Evolutionary conservation across 1,139 yeast species (phyloP).

Genomic region (Yamadazyma conglobata): DNA sequence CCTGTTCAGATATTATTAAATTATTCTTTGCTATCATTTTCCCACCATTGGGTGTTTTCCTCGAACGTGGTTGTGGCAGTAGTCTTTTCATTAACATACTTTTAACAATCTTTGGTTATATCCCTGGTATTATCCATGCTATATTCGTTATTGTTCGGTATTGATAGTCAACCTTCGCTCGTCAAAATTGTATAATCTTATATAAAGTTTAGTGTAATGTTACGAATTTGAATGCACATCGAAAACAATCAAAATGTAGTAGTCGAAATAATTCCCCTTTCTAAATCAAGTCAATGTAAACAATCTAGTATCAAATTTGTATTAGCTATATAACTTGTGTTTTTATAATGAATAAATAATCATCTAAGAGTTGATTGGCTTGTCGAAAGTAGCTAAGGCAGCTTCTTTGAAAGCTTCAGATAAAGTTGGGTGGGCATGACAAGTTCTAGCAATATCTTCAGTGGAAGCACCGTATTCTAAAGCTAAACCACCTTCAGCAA

Average conservation of each 20-base stretch:
- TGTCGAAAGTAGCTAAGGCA: conserved; percentile 86
- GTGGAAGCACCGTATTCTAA: conserved; percentile 98
- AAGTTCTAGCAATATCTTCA: conserved; percentile 95
- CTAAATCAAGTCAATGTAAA: no score
- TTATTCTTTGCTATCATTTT: conserved; percentile 59
- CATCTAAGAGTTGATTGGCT: conserved; percentile 79
- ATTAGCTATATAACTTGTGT: conserved; percentile 4
- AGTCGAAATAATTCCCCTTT: not conserved
- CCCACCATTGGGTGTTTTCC: conserved; percentile 74
- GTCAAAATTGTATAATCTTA: no score
- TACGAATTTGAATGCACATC: no score
- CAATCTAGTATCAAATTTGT: not conserved
- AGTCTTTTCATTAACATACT: conserved; percentile 57
- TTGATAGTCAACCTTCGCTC: no score
- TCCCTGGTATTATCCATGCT: conserved; percentile 67
- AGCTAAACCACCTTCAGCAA: conserved; percentile 97
- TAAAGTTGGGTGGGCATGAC: conserved; percentile 98
- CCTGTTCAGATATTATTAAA: conserved; percentile 57
- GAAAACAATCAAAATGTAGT: no score
- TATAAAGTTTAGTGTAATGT: no score
- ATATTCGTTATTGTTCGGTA: conserved; percentile 49
- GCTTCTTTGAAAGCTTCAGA: conserved; percentile 99
- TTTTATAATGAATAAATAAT: not conserved
- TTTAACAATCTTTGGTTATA: conserved; percentile 60
- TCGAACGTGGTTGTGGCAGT: conserved; percentile 61